Conservation (phyloP, 2,329 filamentous ascomycete genomes). For the Sporothrix euskadiensis region DNA sequence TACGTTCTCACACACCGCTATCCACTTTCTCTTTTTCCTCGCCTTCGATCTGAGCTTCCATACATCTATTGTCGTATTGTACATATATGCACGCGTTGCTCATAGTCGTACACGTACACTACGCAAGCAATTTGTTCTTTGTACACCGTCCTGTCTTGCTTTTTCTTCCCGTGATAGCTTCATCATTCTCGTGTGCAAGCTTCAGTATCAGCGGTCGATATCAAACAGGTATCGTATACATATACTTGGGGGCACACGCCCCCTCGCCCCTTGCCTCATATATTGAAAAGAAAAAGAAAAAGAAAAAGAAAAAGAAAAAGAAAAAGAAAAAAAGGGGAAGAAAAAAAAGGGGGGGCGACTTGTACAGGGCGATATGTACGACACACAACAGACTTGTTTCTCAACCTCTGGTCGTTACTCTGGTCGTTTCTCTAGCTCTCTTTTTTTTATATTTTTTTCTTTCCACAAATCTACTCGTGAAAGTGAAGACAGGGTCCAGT, state of each 20-base stretch:
- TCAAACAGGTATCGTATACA: not conserved
- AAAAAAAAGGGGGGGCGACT: not conserved
- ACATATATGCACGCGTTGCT: not conserved
- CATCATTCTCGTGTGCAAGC: slow-evolving; percentile 4
- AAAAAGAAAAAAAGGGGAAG: not conserved
- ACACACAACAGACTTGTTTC: not conserved
- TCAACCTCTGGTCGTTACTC: not conserved
- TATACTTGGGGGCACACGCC: not conserved
- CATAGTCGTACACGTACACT: not conserved
- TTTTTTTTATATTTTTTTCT: not conserved
- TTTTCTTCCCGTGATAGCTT: not conserved
- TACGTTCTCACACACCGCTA: not conserved
- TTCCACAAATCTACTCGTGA: not conserved
- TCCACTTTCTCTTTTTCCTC: not conserved
- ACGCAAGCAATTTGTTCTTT: not conserved
- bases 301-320: not conserved
- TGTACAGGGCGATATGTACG: slow-evolving; percentile 10
- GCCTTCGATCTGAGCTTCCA: slow-evolving; percentile 29
- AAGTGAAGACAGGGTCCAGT: not conserved
- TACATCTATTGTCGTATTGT: slow-evolving; percentile 13
- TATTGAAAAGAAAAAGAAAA: not conserved
- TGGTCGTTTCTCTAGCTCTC: not conserved
- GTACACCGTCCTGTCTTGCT: not conserved
- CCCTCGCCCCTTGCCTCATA: not conserved
- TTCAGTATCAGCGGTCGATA: not conserved